Percentiles rank a stretch among this genome's conserved stretches.
Evolutionary conservation across 176 grass and related monocot species (phyloP).

Genomic region (Oryza brachyantha): DNA sequence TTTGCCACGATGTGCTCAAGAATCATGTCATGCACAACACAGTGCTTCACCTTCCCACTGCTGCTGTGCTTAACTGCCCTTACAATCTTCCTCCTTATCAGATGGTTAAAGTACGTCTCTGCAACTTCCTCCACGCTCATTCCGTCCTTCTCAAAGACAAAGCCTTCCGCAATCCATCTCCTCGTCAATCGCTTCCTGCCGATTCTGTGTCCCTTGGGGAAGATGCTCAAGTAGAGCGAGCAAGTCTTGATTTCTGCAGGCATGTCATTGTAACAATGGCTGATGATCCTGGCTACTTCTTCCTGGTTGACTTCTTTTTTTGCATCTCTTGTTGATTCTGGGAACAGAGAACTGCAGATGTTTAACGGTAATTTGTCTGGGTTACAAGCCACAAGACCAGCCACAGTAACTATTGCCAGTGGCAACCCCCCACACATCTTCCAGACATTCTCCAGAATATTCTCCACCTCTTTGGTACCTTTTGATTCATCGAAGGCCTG

Average conservation of each 20-base stretch:
- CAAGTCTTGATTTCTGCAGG: background rate
- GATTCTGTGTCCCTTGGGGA: background rate
- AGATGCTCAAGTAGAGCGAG: constrained; percentile 15
- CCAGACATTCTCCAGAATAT: background rate
- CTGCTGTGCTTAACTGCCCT: background rate
- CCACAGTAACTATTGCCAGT: background rate
- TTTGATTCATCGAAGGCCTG: too few species aligned
- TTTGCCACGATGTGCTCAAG: constrained; percentile 26
- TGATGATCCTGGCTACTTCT: background rate
- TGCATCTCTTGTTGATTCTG: too few species aligned
- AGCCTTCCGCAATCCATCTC: constrained; percentile 33
- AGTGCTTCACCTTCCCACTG: constrained; percentile 29
- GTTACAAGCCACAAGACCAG: constrained; percentile 7
- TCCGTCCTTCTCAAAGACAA: constrained; percentile 10
- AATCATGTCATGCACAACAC: constrained; percentile 32
- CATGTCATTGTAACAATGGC: background rate
- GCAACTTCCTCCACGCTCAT: background rate
- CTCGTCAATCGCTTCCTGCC: constrained; percentile 18
- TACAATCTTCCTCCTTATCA: constrained; percentile 13
- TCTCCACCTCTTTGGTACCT: too few species aligned
- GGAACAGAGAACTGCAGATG: too few species aligned
- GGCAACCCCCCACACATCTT: constrained; percentile 8
- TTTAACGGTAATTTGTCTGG: too few species aligned
- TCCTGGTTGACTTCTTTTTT: too few species aligned
- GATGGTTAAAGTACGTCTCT: constrained; percentile 18